Conservation (phyloP, 345 rosid genomes). For the Murraya koenigii region DNA sequence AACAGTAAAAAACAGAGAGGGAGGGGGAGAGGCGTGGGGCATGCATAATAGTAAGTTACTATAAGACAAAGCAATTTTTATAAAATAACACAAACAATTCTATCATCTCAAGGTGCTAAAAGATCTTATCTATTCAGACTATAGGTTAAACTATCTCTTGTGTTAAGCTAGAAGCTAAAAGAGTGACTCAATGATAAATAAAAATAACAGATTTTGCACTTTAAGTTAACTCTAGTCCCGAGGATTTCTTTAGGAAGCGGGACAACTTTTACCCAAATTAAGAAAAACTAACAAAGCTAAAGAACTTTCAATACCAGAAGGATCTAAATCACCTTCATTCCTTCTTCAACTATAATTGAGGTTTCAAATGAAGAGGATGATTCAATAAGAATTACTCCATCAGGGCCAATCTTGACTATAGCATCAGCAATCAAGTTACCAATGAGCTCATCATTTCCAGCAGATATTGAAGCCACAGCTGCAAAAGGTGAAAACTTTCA, state of each 20-base stretch:
- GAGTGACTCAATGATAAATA: not conserved
- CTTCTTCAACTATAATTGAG: conserved; percentile 72
- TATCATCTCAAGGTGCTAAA: not conserved
- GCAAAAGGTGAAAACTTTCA: conserved; percentile 25
- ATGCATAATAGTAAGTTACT: not conserved
- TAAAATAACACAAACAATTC: not conserved
- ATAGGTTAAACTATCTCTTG: not conserved
- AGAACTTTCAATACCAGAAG: conserved; percentile 7
- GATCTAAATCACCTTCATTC: conserved; percentile 59
- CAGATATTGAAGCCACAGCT: conserved; percentile 92
- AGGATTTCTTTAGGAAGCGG: not conserved
- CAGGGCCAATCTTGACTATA: conserved; percentile 73
- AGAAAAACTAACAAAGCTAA: not conserved
- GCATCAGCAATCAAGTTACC: conserved; percentile 70
- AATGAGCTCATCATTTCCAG: conserved; percentile 81
- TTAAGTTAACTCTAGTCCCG: not conserved
- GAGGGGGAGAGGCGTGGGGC: too few species aligned
- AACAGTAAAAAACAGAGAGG: not conserved
- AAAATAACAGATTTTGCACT: too few species aligned
- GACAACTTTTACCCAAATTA: not conserved
- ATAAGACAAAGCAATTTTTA: not conserved
- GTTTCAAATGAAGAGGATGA: conserved; percentile 76
- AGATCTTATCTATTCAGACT: not conserved
- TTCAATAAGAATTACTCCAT: conserved; percentile 81
- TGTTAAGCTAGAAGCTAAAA: not conserved